A percentile compares a stretch with the other conserved stretches of the same genome.
phyloP scores from a whole-genome alignment of 345 rosid species.

The Alliaria petiolata region DNA sequence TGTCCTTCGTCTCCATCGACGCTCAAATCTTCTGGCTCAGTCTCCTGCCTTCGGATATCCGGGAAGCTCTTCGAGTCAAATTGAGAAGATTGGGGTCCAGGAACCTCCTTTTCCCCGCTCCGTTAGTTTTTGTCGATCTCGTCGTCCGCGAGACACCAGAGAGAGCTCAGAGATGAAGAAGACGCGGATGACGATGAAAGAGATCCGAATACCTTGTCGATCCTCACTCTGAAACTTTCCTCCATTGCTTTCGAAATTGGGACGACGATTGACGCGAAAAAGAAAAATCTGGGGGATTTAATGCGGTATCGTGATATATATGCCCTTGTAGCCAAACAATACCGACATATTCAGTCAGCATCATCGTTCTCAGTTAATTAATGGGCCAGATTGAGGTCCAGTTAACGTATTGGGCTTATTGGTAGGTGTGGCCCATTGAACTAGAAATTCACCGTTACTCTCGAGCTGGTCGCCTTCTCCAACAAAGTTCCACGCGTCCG shows the following conservation, averaged over 20 bases:
- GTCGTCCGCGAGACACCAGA: conserved; percentile 68
- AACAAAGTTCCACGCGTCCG: conserved; percentile 15
- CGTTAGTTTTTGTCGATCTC: conserved; percentile 55
- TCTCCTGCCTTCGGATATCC: neutral
- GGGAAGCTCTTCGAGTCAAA: conserved; percentile 5
- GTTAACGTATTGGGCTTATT: neutral
- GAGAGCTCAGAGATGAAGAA: conserved; percentile 25
- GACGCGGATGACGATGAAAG: conserved; percentile 42
- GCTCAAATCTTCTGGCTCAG: conserved; percentile 35
- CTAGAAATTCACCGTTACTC: neutral
- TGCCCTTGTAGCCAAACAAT: conserved; percentile 27
- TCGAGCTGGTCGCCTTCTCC: conserved; percentile 1
- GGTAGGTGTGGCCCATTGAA: neutral
- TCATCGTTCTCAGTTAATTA: neutral
- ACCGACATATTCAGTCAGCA: too few species aligned
- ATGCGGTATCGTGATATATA: neutral
- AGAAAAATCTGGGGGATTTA: neutral
- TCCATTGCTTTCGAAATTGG: conserved; percentile 38
- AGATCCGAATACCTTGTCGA: conserved; percentile 68
- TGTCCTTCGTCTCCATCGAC: conserved; percentile 18
- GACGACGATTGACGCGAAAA: neutral
- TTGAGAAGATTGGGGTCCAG: neutral
- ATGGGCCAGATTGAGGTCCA: neutral
- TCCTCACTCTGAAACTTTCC: conserved; percentile 67
- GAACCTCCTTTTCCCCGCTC: conserved; percentile 34